These are phyloP conservation scores for Ciborinia camelliae DNA, from an alignment of 2,329 filamentous ascomycete species.

Conservation along the genomic window DNA sequence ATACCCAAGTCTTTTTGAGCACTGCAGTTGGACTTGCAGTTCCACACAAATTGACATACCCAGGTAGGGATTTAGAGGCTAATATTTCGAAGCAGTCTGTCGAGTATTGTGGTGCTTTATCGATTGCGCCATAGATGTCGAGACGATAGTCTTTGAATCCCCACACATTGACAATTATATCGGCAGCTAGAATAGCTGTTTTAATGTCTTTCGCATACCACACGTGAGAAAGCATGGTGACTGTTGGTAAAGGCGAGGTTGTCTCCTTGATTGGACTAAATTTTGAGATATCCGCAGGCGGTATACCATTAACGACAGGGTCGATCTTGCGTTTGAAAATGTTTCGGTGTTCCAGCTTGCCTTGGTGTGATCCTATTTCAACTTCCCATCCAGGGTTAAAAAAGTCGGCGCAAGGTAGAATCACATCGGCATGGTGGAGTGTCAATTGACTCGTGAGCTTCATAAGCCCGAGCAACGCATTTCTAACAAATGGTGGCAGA, in stretches of 20 bases:
- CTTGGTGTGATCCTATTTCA: slow-evolving; percentile 57
- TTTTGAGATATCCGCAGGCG: slow-evolving; percentile 50
- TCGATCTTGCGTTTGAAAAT: slow-evolving; percentile 58
- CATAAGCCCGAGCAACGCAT: slow-evolving; percentile 32
- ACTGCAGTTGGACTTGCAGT: slow-evolving; percentile 43
- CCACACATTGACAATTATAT: slow-evolving; percentile 63
- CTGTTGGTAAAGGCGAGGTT: slow-evolving; percentile 55
- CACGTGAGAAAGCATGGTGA: slow-evolving; percentile 63
- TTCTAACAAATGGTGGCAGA: slow-evolving; percentile 33
- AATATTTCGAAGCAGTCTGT: slow-evolving; percentile 51
- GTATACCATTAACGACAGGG: slow-evolving; percentile 61
- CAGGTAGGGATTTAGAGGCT: slow-evolving; percentile 34
- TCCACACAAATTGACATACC: slow-evolving; percentile 39
- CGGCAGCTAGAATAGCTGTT: slow-evolving; percentile 59
- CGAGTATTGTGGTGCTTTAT: slow-evolving; percentile 59
- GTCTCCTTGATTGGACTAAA: slow-evolving; percentile 59
- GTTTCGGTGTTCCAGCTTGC: slow-evolving; percentile 54
- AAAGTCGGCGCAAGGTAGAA: slow-evolving; percentile 56
- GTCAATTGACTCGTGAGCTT: slow-evolving; percentile 25
- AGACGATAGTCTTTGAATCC: slow-evolving; percentile 63
- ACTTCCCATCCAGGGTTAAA: slow-evolving; percentile 64
- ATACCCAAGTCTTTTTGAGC: slow-evolving; percentile 46
- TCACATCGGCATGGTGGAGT: slow-evolving; percentile 54
- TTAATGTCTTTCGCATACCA: slow-evolving; percentile 59
- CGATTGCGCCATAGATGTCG: slow-evolving; percentile 60